Conservation (phyloP, 129 eudicot species). For the Silybum marianum region DNA sequence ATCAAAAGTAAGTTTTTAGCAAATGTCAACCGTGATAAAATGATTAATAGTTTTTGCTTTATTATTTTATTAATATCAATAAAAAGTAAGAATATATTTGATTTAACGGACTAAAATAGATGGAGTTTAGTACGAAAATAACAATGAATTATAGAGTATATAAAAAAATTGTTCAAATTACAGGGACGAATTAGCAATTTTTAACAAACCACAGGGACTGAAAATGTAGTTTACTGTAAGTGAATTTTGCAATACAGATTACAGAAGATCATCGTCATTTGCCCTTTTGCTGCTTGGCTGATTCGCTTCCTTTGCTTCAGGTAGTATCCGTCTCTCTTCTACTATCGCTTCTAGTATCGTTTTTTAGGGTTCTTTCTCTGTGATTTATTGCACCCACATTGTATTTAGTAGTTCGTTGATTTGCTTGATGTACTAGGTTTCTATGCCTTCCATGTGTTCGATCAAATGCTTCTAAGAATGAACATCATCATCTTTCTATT, state of each 20-base stretch:
- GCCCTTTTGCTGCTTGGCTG: slow-evolving; percentile 4
- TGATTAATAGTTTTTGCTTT: too few relatives aligned
- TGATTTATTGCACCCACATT: background rate
- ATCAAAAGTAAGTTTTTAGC: too few relatives aligned
- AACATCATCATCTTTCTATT: background rate
- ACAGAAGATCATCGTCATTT: background rate
- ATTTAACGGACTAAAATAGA: too few relatives aligned
- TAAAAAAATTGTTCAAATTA: background rate
- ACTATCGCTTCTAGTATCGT: background rate
- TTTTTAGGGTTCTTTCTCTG: background rate
- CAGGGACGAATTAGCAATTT: background rate
- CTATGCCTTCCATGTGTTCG: background rate
- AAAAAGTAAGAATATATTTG: too few relatives aligned
- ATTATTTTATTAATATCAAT: too few relatives aligned
- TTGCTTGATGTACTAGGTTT: background rate
- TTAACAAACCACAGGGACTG: background rate
- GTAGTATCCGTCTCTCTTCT: background rate
- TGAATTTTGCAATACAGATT: background rate
- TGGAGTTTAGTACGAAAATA: too few relatives aligned
- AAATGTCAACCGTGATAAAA: too few relatives aligned
- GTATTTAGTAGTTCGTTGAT: background rate
- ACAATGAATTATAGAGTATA: too few relatives aligned
- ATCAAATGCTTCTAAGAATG: background rate
- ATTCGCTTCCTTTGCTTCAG: background rate
- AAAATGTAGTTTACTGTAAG: background rate